phyloP scores from a whole-genome alignment of 345 rosid genomes.

The Garcia nutans region DNA sequence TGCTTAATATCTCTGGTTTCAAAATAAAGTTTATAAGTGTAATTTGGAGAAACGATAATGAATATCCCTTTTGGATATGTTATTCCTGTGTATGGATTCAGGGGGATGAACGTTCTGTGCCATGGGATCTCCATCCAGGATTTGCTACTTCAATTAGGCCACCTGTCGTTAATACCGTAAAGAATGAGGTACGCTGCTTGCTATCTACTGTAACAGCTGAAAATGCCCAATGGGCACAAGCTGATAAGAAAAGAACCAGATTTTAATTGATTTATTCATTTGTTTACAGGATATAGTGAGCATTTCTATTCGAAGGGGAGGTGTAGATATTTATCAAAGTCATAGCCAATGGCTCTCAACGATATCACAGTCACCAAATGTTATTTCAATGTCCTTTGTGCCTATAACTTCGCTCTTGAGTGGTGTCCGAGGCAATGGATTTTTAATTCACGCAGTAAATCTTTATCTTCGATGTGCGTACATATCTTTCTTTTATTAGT shows the following conservation, averaged over 20 bases:
- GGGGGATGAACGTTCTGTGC: slow-evolving; percentile 52
- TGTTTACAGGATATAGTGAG: slow-evolving; percentile 48
- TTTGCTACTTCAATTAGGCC: slow-evolving; percentile 41
- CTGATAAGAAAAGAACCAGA: background rate
- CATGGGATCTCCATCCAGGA: slow-evolving; percentile 42
- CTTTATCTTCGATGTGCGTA: slow-evolving; percentile 87
- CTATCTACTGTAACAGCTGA: slow-evolving; percentile 4
- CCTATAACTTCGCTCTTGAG: slow-evolving; percentile 83
- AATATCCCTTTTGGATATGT: background rate
- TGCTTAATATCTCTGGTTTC: background rate
- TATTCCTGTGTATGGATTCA: slow-evolving; percentile 31
- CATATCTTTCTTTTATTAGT: slow-evolving; percentile 13
- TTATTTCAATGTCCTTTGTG: slow-evolving; percentile 86
- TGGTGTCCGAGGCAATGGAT: slow-evolving; percentile 85
- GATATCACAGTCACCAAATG: slow-evolving; percentile 71
- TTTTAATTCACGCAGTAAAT: slow-evolving; percentile 83
- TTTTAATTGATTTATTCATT: slow-evolving; percentile 4
- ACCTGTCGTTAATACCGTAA: slow-evolving; percentile 43
- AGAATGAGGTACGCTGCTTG: slow-evolving; percentile 57
- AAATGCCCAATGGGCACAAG: background rate
- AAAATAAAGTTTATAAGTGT: background rate
- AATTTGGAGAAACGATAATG: slow-evolving; percentile 6
- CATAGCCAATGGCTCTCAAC: slow-evolving; percentile 91
- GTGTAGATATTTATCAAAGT: slow-evolving; percentile 60
- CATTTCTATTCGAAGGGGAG: slow-evolving; percentile 66